A percentile compares a stretch with the other conserved stretches of the same genome.
Conservation (phyloP, 179 eudicot genomes). For the Spergularia azorica region DNA sequence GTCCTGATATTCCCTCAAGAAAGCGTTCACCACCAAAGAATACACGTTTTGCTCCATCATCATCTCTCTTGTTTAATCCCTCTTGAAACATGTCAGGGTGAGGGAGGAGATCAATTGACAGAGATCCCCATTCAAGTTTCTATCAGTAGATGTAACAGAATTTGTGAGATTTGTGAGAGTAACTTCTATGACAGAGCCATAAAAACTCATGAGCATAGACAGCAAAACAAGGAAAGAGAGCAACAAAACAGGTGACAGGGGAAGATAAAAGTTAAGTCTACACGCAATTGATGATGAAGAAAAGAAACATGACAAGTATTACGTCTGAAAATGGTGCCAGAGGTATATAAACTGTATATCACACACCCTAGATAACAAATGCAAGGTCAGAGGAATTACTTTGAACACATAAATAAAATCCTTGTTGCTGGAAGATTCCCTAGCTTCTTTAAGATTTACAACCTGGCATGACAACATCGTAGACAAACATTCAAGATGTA, state of each 20-base stretch:
- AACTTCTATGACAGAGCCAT: background rate
- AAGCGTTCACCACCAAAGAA: slow-evolving; percentile 99
- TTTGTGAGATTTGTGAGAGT: slow-evolving; percentile 7
- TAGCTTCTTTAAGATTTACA: slow-evolving; percentile 94
- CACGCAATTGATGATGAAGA: background rate
- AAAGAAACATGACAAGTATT: background rate
- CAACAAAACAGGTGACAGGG: background rate
- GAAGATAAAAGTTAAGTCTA: background rate
- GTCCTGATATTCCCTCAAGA: slow-evolving; percentile 97
- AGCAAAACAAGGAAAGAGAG: background rate
- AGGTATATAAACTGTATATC: slow-evolving; percentile 1
- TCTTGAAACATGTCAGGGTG: slow-evolving; percentile 97
- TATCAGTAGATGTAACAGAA: slow-evolving; percentile 32
- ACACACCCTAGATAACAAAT: background rate
- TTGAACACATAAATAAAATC: slow-evolving; percentile 88
- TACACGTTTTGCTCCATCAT: slow-evolving; percentile 89
- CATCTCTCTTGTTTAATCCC: slow-evolving; percentile 70
- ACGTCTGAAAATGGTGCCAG: background rate
- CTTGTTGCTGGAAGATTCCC: slow-evolving; percentile 79
- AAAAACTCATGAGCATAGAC: slow-evolving; percentile 11
- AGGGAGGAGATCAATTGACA: slow-evolving; percentile 93
- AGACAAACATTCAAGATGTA: slow-evolving; percentile 14
- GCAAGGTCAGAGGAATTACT: slow-evolving; percentile 42
- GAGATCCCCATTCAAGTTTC: slow-evolving; percentile 97
- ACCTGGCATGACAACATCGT: slow-evolving; percentile 47